Base-by-base conservation (phyloP, 345 rosid genomes). In the Moricandia moricandioides region DNA sequence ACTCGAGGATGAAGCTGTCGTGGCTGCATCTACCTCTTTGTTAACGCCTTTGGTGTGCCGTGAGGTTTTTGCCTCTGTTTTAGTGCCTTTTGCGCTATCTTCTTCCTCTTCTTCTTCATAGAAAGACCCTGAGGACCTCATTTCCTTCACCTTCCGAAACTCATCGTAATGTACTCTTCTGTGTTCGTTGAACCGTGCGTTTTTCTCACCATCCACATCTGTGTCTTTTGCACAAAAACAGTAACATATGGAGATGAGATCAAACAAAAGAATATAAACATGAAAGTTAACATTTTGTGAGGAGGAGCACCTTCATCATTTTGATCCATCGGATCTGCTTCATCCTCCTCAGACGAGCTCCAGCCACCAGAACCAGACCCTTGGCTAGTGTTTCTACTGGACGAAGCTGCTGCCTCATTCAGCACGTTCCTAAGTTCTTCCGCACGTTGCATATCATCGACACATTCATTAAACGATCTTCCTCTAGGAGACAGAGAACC, bases 291-390 rank as follows among this genome's bases (percentile, higher is more conserved):
- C 18, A 6, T 29, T 21, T 47, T 21, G 26, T 67, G 33, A 6
- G 31, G 18, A 74, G 26, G 68, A 92, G 0, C 9, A 49, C 91
- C 96, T 85, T 86, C 97, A 72, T 84, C 91, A 56, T 86, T 89
- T 88, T 95, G 93, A 88, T 88, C 61, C 76, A 77, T 65, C 2
- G 82, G 86, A 82, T 91, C 97, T 71, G 75, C 88, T 80, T 96
- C 98, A 24, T 96, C 97, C 39, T 96, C 97, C 39, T 92, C 98
- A n/a, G 91, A 89, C 65, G 96, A 96, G 67, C 88, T 83, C 99
- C 98, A 95, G 69, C 91, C 93, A 79, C 84, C 80, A 52, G 81
- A 81, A 75, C 79, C 82, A 34, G 83, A 82, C 60, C 47, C 79
- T 68, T 33, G 78, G 35, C 78, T 40, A 26, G 75, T 0, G 45